Percentiles rank a stretch among this genome's conserved stretches.
Conservation (phyloP, 1,284 basidiomycete species). For the Trichosporon faecale region DNA sequence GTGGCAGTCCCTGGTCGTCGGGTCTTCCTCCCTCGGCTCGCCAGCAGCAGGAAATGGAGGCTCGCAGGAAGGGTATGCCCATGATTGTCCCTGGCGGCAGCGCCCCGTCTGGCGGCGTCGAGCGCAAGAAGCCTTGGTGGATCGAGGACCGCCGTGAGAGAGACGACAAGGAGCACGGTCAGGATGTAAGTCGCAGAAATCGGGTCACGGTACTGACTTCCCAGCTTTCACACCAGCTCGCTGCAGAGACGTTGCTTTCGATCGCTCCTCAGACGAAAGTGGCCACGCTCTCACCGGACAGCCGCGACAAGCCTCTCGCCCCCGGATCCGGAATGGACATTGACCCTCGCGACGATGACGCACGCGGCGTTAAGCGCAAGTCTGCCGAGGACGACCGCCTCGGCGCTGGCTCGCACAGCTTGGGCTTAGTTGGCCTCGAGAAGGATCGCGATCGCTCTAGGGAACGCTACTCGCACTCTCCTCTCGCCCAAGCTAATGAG, state of each 20-base stretch:
- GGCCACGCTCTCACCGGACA: slow-evolving; percentile 31
- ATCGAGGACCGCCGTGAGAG: slow-evolving; percentile 32
- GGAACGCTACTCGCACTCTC: slow-evolving; percentile 39
- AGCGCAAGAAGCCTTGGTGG: slow-evolving; percentile 47
- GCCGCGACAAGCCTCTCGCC: slow-evolving; percentile 29
- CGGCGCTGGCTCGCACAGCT: slow-evolving; percentile 31
- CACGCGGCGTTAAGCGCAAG: slow-evolving; percentile 46
- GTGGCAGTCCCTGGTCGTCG: slow-evolving; percentile 16
- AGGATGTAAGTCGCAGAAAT: slow-evolving; percentile 15
- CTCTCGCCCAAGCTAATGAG: slow-evolving; percentile 26
- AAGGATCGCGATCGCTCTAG: slow-evolving; percentile 35
- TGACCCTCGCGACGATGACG: slow-evolving; percentile 33
- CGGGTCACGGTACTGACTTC: neutral
- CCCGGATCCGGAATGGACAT: slow-evolving; percentile 29
- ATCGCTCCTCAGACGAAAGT: slow-evolving; percentile 45
- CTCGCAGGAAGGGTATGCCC: slow-evolving; percentile 29
- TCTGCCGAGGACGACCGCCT: slow-evolving; percentile 36
- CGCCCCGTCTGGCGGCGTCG: slow-evolving; percentile 17
- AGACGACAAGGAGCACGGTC: slow-evolving; percentile 24
- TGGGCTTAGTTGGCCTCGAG: slow-evolving; percentile 30
- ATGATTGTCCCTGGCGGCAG: slow-evolving; percentile 20
- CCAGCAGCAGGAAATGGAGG: slow-evolving; percentile 17
- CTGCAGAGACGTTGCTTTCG: slow-evolving; percentile 50
- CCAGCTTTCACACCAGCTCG: slow-evolving; percentile 50
- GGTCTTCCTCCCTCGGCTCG: slow-evolving; percentile 10